A percentile compares a stretch with the other conserved stretches of the same genome.
Conservation (phyloP, 805 yeast genomes). For the Allodekkera sacchari region DNA sequence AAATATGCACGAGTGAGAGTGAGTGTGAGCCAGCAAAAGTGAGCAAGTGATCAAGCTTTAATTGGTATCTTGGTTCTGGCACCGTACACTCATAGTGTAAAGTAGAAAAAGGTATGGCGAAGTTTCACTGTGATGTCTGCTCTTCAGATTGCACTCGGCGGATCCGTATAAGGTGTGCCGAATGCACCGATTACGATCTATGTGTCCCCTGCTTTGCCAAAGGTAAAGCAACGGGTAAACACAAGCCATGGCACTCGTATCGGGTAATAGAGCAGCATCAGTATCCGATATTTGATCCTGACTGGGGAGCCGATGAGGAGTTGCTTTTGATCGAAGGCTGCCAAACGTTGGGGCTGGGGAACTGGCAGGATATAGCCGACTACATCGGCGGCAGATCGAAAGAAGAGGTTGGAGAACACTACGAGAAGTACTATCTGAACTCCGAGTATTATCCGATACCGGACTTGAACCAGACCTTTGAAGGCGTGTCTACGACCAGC, state of each 20-base stretch:
- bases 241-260: conserved; percentile 92
- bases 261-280: conserved; percentile 89
- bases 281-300: conserved; percentile 80
- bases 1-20: no score
- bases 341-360: conserved; percentile 86
- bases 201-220: conserved; percentile 95
- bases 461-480: conserved; percentile 65
- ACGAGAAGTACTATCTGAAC: conserved; percentile 60
- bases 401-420: conserved; percentile 87
- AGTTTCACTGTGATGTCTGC: conserved; percentile 91
- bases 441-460: conserved; percentile 82
- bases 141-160: conserved; percentile 93
- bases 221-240: conserved; percentile 74
- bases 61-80: no score
- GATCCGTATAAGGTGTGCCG: conserved; percentile 86
- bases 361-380: conserved; percentile 98
- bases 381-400: conserved; percentile 88
- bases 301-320: conserved; percentile 99
- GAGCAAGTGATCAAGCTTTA: no score
- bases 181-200: conserved; percentile 88
- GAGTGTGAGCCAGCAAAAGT: no score
- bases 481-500: conserved; percentile 52
- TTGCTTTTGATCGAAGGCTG: conserved; percentile 81
- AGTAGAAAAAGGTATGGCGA: no score
- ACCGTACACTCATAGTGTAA: no score